A percentile compares a stretch with the other conserved stretches of the same genome.
These are phyloP conservation scores for Suhomyces sp. DNA, from an alignment of 805 yeast species.

Conservation along the genomic window DNA sequence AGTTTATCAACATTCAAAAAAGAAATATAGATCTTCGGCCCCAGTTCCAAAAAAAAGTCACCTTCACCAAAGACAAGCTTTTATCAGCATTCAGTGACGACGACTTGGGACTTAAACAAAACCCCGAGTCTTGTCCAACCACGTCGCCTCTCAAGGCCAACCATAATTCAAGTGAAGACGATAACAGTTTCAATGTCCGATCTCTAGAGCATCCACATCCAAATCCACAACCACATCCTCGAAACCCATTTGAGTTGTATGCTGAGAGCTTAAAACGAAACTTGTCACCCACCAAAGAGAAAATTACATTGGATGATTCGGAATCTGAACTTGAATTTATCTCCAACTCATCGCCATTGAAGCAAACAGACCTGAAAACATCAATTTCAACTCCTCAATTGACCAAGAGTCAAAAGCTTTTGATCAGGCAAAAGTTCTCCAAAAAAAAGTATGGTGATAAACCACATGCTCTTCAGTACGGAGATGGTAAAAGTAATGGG, in stretches of 20 bases:
- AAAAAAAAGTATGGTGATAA: constrained; percentile 18
- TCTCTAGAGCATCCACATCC: neutral
- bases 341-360: constrained; percentile 10
- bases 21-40: constrained; percentile 32
- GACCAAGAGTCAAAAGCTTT: constrained; percentile 30
- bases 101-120: constrained; percentile 7
- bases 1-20: constrained; percentile 33
- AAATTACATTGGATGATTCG: constrained; percentile 28
- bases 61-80: constrained; percentile 30
- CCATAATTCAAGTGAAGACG: constrained; percentile 2
- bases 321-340: constrained; percentile 21
- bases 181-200: constrained; percentile 11
- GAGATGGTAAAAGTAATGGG: constrained; percentile 5
- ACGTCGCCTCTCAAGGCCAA: constrained; percentile 27
- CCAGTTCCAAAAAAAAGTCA: constrained; percentile 21
- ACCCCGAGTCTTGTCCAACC: constrained; percentile 25
- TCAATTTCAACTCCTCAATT: constrained; percentile 23
- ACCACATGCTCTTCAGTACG: constrained; percentile 4
- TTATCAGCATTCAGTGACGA: constrained; percentile 32
- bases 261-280: constrained; percentile 30
- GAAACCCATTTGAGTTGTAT: constrained; percentile 35
- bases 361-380: constrained; percentile 1
- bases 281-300: constrained; percentile 18
- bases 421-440: constrained; percentile 32
- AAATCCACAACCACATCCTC: constrained; percentile 6